These are phyloP conservation scores for Pyricularia sp. DNA, from an alignment of 2,329 filamentous ascomycete species.

Conservation along the genomic window DNA sequence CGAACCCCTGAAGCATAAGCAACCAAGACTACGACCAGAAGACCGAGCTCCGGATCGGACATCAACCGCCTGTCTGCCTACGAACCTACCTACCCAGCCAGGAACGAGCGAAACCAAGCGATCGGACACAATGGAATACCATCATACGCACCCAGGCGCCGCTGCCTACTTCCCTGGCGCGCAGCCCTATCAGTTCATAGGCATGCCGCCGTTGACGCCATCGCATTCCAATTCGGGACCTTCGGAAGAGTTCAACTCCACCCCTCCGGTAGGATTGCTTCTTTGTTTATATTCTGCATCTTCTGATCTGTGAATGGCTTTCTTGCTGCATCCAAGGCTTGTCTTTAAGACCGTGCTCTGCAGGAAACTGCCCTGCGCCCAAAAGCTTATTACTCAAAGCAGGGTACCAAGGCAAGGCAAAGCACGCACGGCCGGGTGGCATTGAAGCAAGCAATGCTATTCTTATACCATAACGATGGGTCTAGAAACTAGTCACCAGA, in stretches of 20 bases:
- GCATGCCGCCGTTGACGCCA: conserved; percentile 43
- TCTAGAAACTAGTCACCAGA: not conserved
- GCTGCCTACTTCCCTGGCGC: conserved; percentile 36
- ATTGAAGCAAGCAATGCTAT: not conserved
- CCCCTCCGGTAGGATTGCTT: conserved; percentile 40
- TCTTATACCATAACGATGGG: not conserved
- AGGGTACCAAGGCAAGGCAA: no score
- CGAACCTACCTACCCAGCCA: no score
- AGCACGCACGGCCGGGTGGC: not conserved
- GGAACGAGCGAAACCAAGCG: not conserved
- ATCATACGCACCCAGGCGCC: conserved; percentile 44
- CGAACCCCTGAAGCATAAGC: not conserved
- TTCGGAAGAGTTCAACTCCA: conserved; percentile 45
- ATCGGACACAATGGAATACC: not conserved
- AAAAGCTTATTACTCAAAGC: not conserved
- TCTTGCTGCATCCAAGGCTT: no score
- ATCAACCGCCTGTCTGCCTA: not conserved
- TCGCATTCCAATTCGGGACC: conserved; percentile 44
- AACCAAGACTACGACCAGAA: not conserved
- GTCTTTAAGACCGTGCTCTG: not conserved
- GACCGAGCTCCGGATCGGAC: not conserved
- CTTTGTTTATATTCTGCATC: not conserved
- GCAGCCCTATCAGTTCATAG: conserved; percentile 45
- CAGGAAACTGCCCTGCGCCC: not conserved
- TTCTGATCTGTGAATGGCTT: not conserved